Conservation (phyloP, 2,329 filamentous ascomycete species). For the Colletotrichum horii region DNA sequence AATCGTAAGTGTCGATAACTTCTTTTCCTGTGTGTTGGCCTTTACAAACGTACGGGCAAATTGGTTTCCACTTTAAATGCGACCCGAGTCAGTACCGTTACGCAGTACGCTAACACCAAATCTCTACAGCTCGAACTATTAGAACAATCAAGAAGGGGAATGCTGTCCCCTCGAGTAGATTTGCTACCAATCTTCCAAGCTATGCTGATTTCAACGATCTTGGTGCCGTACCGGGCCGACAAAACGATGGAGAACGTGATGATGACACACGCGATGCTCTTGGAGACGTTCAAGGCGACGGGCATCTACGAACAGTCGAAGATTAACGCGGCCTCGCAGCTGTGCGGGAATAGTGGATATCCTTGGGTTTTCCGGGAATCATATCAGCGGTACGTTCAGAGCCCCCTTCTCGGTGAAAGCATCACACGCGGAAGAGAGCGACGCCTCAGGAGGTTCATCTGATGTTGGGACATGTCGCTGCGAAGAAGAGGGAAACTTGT, state of each 20-base stretch:
- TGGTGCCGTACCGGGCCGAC: conserved; percentile 10
- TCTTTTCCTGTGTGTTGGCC: background rate
- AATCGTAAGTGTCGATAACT: background rate
- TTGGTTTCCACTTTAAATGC: background rate
- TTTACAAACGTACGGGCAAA: background rate
- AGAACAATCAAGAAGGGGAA: background rate
- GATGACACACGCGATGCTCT: conserved; percentile 8
- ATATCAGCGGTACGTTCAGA: background rate
- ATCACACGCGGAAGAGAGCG: background rate
- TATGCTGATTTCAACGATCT: background rate
- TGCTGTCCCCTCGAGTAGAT: background rate
- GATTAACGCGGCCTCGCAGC: background rate
- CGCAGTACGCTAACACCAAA: background rate
- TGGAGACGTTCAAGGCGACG: conserved; percentile 4
- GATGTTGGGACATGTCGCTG: background rate
- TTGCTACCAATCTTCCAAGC: conserved; percentile 7
- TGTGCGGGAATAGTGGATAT: background rate
- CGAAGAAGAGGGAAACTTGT: background rate
- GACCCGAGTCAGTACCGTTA: background rate
- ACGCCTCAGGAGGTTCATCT: background rate
- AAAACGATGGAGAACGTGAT: conserved; percentile 5
- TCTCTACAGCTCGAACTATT: background rate
- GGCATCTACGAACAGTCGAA: conserved; percentile 1
- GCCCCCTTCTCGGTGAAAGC: background rate
- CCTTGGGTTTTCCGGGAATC: conserved; percentile 3